Base-by-base conservation (phyloP, 768 basidiomycete genomes). In the Mycena albidolilacea region DNA sequence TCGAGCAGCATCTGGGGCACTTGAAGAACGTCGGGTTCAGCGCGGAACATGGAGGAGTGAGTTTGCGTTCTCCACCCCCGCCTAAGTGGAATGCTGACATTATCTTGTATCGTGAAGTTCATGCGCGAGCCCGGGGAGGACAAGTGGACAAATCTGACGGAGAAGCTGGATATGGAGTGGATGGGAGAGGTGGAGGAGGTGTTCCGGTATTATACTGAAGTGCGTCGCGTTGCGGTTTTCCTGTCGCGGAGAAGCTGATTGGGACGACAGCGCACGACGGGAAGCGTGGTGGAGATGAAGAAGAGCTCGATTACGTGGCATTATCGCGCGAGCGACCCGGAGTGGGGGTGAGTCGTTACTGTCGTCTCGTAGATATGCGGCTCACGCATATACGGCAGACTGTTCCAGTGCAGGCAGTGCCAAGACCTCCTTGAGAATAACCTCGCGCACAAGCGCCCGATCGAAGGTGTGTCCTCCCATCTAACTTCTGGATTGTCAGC, bases 281-380 rank as follows among this genome's bases (percentile, higher is more conserved):
- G 97, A n/a, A 94, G 94, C 76, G 93, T 94, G 78, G 96, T 99
- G 72, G 97, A 99, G 87, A 86, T 93, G 81, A 99, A 99, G 90
- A 97, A 97, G 89, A 96, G 95, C 78, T 94, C 94, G 71, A 95
- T 99, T 81, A 98, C 97, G 54, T 99, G 97, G 97, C 97, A 99
- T 84, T 98, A 98, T 84, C 90, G 97, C 57, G 89, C 91, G 70
- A 89, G 89, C 41, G 97, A 99, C 83, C 97, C 97, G 0, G 96
- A 97, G 84, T 99, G 97, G 92, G 97, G 97, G 91, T 94, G 80
- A 79, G 93, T 89, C 19, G 23, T 75, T 58, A 54, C 64, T 14
- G 23, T 64, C 38, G 21, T 30, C 61, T 23, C 69, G 62, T 38
- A 23, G 64, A 66, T 62, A 62, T 43, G 37, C 12, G 35, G n/a